These are phyloP conservation scores for Colletotrichum somersetense DNA, from an alignment of 2,329 filamentous ascomycete genomes.

Conservation along the genomic window DNA sequence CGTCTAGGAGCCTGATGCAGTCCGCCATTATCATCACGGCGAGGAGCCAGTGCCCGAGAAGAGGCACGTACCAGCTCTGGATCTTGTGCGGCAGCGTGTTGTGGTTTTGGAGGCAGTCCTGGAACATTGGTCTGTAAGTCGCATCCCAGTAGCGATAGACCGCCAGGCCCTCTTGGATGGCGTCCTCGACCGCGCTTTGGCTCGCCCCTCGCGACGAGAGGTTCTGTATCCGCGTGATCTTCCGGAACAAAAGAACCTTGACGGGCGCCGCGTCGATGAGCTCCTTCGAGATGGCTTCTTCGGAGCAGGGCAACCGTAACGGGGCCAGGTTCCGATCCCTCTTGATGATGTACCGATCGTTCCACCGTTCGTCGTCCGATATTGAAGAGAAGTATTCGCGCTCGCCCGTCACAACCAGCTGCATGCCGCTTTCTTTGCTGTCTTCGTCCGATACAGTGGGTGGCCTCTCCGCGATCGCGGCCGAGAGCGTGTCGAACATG, in stretches of 20 bases:
- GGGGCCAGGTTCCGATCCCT: constrained; percentile 47
- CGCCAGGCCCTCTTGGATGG: constrained; percentile 60
- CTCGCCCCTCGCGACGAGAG: constrained; percentile 56
- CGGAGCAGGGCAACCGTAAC: constrained; percentile 66
- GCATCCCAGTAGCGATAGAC: constrained; percentile 69
- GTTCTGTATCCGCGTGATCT: constrained; percentile 67
- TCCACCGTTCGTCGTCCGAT: constrained; percentile 43
- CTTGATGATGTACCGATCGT: constrained; percentile 53
- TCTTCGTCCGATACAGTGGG: constrained; percentile 56
- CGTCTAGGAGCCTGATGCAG: constrained; percentile 63
- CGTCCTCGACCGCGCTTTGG: constrained; percentile 59
- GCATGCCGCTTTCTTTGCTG: constrained; percentile 47
- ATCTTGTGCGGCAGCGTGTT: constrained; percentile 63
- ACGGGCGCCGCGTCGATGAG: constrained; percentile 67
- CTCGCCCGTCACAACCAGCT: constrained; percentile 13
- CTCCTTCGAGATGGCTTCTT: constrained; percentile 62
- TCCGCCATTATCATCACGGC: constrained; percentile 68
- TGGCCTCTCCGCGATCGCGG: constrained; percentile 61
- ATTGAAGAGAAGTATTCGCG: constrained; percentile 46
- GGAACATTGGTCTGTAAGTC: constrained; percentile 64
- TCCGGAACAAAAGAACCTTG: constrained; percentile 70
- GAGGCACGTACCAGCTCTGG: constrained; percentile 71
- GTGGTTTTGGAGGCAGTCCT: constrained; percentile 64
- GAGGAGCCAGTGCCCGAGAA: constrained; percentile 70
- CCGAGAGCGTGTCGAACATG: constrained; percentile 70